Evolutionary conservation across 495 filamentous ascomycete genomes (phyloP).

Genomic region (Trichoderma asperelloides): DNA sequence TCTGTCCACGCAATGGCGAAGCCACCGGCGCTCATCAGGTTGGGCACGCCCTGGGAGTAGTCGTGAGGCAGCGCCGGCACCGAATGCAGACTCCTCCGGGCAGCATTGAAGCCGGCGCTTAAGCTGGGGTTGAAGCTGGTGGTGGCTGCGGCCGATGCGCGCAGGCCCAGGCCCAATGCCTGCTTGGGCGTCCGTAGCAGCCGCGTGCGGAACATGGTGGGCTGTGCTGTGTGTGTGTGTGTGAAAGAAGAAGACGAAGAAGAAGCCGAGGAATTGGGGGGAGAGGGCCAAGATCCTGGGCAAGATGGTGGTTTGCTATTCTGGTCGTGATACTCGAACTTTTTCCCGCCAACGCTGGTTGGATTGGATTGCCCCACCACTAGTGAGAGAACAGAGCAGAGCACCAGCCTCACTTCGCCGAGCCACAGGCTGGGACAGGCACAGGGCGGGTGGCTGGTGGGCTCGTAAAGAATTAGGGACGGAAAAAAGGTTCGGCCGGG

Average conservation of each 20-base stretch:
- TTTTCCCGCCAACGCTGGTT: conserved; percentile 3
- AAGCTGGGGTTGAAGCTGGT: neutral
- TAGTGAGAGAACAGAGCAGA: neutral
- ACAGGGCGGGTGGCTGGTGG: neutral
- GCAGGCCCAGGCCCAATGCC: neutral
- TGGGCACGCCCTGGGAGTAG: conserved; percentile 52
- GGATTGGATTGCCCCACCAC: neutral
- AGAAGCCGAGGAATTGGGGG: neutral
- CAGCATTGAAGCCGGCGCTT: neutral
- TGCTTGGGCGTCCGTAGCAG: conserved; percentile 2
- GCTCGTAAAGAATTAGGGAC: neutral
- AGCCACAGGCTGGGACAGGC: neutral
- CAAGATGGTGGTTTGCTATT: neutral
- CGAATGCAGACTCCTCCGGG: conserved; percentile 30
- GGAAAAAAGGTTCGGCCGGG: neutral
- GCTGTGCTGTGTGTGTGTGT: neutral
- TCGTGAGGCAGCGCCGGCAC: conserved; percentile 54
- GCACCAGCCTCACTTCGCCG: neutral
- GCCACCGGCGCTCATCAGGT: conserved; percentile 54
- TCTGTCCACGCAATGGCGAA: conserved; percentile 73
- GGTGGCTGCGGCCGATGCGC: neutral
- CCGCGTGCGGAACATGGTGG: conserved; percentile 10
- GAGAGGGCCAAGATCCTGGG: neutral
- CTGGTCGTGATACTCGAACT: conserved; percentile 4
- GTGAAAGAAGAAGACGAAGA: neutral